phyloP scores from a whole-genome alignment of 139 green algal species.

The Pseudopediastrum boryanum region DNA sequence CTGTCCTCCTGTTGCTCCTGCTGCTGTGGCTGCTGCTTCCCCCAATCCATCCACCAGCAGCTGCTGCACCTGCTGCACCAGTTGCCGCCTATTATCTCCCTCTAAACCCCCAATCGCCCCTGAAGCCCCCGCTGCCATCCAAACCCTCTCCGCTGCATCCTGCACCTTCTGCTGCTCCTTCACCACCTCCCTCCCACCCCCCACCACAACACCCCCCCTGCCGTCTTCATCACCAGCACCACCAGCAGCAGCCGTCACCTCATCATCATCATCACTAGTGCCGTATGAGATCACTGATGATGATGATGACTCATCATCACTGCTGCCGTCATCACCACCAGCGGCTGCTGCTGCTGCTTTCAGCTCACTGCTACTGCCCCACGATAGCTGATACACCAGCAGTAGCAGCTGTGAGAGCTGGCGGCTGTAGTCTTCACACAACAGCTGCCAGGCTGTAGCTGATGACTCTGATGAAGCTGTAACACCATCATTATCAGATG shows the following conservation, averaged over 20 bases:
- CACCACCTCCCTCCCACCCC: too few species aligned
- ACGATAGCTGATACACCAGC: constrained; percentile 27
- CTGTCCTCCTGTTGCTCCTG: constrained; percentile 24
- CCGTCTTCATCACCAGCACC: not conserved
- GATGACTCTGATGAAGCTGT: too few species aligned
- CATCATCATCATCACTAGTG: not conserved
- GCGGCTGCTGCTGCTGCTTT: not conserved
- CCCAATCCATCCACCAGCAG: constrained; percentile 8
- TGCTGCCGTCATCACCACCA: not conserved
- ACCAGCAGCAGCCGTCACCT: not conserved
- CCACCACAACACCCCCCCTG: constrained; percentile 6
- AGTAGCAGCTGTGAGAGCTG: constrained; percentile 4
- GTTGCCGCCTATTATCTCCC: not conserved
- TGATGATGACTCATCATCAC: constrained; percentile 7
- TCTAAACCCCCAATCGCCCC: not conserved
- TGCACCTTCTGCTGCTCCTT: not conserved
- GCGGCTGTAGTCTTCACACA: constrained; percentile 19
- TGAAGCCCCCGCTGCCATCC: too few species aligned
- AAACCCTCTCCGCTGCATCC: constrained; percentile 11
- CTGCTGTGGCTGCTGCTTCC: constrained; percentile 8
- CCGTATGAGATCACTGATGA: not conserved
- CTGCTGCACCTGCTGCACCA: constrained; percentile 15
- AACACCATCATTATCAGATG: too few species aligned
- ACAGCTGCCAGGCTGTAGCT: not conserved
- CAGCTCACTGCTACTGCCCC: constrained; percentile 8